phyloP scores from a whole-genome alignment of 169 alveolate species.

The Blepharisma undulans region DNA sequence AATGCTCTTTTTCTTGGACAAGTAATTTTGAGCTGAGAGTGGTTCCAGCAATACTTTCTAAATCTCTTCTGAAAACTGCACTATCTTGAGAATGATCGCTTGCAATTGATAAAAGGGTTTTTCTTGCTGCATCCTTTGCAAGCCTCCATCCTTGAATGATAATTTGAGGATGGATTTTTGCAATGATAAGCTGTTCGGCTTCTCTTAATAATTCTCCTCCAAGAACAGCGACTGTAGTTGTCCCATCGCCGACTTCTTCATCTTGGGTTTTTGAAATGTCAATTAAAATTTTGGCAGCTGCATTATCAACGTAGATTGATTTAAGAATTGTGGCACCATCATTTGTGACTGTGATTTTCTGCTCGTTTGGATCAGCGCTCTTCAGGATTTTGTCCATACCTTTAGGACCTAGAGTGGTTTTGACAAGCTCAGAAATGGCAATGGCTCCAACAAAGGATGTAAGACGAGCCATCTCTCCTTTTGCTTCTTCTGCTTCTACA shows the following conservation, averaged over 20 bases:
- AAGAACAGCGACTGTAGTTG: conserved; percentile 87
- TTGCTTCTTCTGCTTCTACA: conserved; percentile 94
- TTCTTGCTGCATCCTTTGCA: conserved; percentile 92
- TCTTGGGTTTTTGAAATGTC: conserved; percentile 88
- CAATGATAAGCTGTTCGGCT: conserved; percentile 78
- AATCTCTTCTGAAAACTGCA: conserved; percentile 84
- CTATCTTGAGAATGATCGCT: conserved; percentile 80
- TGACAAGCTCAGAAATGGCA: conserved; percentile 98
- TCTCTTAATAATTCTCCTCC: conserved; percentile 87
- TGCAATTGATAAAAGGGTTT: conserved; percentile 83
- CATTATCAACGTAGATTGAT: conserved; percentile 98
- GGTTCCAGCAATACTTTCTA: conserved; percentile 95
- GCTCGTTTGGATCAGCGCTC: conserved; percentile 88
- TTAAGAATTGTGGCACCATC: conserved; percentile 99
- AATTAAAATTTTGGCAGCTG: conserved; percentile 97
- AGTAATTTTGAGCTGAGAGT: conserved; percentile 97
- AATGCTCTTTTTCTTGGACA: conserved; percentile 93
- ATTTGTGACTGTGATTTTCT: conserved; percentile 94
- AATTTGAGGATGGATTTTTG: conserved; percentile 95
- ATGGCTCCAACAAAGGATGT: conserved; percentile 98
- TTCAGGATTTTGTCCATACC: conserved; percentile 97
- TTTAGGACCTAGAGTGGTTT: conserved; percentile 97
- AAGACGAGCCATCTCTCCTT: conserved; percentile 95
- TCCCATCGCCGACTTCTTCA: conserved; percentile 89
- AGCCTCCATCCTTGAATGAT: conserved; percentile 90